Percentiles rank a stretch among this genome's conserved stretches.
phyloP scores from a whole-genome alignment of 2,329 filamentous ascomycete genomes.

The Diplodia scrobiculata region DNA sequence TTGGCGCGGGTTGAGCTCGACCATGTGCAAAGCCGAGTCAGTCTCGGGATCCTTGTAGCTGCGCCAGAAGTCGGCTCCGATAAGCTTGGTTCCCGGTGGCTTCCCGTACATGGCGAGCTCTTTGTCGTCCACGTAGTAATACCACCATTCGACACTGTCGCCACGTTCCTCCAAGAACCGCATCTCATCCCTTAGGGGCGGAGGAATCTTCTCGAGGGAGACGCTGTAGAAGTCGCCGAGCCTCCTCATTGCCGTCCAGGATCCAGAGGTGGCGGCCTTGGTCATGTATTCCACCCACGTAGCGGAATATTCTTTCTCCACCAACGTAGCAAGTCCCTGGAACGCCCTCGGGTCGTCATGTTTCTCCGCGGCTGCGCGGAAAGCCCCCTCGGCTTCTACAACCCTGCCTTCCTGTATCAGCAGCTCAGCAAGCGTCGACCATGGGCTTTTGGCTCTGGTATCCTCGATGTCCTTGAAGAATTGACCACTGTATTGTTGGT shows the following conservation, averaged over 20 bases:
- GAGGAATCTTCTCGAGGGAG: slow-evolving; percentile 5
- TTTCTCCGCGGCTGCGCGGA: slow-evolving; percentile 43
- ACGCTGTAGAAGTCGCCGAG: slow-evolving; percentile 47
- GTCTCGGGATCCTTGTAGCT: not conserved
- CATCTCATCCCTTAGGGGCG: not conserved
- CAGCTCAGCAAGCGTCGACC: not conserved
- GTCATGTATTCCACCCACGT: slow-evolving; percentile 50
- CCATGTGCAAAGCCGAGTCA: not conserved
- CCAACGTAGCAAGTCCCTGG: slow-evolving; percentile 40
- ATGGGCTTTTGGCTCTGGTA: not conserved
- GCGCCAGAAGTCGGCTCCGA: not conserved
- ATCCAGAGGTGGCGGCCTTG: slow-evolving; percentile 50
- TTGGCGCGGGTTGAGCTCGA: slow-evolving; percentile 17
- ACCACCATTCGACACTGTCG: not conserved
- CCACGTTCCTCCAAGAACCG: not conserved
- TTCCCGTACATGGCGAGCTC: not conserved
- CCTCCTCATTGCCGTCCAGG: slow-evolving; percentile 39
- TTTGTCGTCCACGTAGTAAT: not conserved
- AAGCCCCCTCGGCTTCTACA: slow-evolving; percentile 38
- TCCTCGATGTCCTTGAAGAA: not conserved
- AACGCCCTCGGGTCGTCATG: slow-evolving; percentile 51
- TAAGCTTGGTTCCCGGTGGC: not conserved
- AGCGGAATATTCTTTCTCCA: slow-evolving; percentile 33
- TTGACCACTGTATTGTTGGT: not conserved
- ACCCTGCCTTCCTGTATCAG: not conserved